These are phyloP conservation scores for Fraxinus velutina DNA, from an alignment of 305 asterid genomes.

Conservation along the genomic window DNA sequence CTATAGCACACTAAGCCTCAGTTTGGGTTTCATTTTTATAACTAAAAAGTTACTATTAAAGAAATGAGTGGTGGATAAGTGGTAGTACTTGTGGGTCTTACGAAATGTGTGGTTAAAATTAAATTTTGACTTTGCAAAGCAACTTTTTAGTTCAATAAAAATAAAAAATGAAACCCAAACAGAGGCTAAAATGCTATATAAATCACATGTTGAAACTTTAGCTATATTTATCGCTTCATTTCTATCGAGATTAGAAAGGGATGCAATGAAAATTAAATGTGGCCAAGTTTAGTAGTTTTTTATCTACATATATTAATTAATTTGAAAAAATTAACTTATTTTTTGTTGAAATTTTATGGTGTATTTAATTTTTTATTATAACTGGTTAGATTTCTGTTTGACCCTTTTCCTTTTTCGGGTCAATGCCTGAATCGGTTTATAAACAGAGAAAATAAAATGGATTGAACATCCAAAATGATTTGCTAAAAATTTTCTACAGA, in stretches of 20 bases:
- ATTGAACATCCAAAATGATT: not conserved
- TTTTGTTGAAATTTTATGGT: not conserved
- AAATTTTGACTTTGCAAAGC: not conserved
- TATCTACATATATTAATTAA: not conserved
- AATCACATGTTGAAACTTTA: not conserved
- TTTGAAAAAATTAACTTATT: not conserved
- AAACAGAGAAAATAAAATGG: not conserved
- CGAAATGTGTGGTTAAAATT: not conserved
- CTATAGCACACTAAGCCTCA: not conserved
- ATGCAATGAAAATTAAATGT: not conserved
- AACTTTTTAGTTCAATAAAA: not conserved
- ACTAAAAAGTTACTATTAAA: not conserved
- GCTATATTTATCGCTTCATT: not conserved
- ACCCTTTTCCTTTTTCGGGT: not conserved
- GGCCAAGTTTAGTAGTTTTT: not conserved
- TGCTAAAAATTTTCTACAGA: conserved; percentile 43
- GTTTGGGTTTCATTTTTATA: not conserved
- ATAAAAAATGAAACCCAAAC: not conserved
- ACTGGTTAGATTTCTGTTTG: not conserved
- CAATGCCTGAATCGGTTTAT: not conserved
- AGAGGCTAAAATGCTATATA: not conserved
- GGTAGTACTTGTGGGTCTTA: not conserved
- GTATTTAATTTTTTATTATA: too few relatives aligned
- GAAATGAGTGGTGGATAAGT: not conserved
- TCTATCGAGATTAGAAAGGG: not conserved